A percentile compares a stretch with the other conserved stretches of the same genome.
Conservation (phyloP, 768 basidiomycete species). For the Suillus variegatus region DNA sequence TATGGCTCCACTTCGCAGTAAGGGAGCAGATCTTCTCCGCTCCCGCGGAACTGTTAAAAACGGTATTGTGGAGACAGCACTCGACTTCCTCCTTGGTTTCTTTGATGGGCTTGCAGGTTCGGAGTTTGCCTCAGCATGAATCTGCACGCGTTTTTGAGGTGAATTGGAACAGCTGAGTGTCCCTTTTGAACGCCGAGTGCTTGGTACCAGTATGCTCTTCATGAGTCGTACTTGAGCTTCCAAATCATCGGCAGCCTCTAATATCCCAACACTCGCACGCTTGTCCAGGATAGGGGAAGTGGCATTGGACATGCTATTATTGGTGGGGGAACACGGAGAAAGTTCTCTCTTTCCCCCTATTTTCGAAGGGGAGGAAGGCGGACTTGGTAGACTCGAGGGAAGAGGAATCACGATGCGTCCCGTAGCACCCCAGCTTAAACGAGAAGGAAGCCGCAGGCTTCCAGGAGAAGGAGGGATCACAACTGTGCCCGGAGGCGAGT, state of each 20-base stretch:
- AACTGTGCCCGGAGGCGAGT: background rate
- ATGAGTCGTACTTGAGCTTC: conserved; percentile 16
- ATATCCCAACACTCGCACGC: conserved; percentile 30
- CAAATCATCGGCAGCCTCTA: conserved; percentile 28
- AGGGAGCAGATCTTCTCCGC: conserved; percentile 32
- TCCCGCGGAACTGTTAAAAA: conserved; percentile 27
- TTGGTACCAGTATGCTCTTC: conserved; percentile 33
- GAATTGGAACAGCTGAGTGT: conserved; percentile 11
- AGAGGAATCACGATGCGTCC: conserved; percentile 19
- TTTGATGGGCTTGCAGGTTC: conserved; percentile 11
- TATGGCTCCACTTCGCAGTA: conserved; percentile 16
- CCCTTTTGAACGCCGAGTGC: conserved; percentile 26
- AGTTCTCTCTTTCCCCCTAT: conserved; percentile 11
- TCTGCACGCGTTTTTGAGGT: conserved; percentile 29
- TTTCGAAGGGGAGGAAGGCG: conserved; percentile 30
- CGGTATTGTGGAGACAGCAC: conserved; percentile 12
- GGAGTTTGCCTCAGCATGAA: conserved; percentile 23
- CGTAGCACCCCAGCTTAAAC: conserved; percentile 29
- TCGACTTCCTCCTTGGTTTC: conserved; percentile 28
- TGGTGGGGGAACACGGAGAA: conserved; percentile 10
- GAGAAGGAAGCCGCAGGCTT: conserved; percentile 32
- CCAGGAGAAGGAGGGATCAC: conserved; percentile 26
- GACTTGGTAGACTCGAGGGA: conserved; percentile 25
- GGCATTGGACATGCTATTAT: background rate
- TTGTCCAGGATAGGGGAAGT: conserved; percentile 2